Evolutionary conservation across 192 early-diverging fungal genomes (phyloP).

Genomic region (Rhizophagus clarus): DNA sequence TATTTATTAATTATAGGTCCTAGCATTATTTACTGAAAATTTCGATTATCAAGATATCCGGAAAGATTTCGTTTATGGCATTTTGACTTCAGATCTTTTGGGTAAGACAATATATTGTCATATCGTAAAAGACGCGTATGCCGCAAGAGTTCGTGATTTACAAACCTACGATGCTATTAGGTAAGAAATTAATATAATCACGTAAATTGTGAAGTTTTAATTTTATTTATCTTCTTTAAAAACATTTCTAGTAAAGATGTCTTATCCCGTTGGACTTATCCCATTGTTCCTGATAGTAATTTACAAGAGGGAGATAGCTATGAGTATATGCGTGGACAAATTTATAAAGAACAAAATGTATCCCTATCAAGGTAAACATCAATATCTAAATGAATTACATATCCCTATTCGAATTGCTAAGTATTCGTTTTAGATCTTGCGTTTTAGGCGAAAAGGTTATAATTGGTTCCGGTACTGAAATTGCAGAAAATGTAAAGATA

Average conservation of each 20-base stretch:
- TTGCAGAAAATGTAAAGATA: conserved; percentile 74
- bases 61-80: conserved; percentile 87
- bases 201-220: background rate
- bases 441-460: conserved; percentile 76
- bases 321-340: conserved; percentile 72
- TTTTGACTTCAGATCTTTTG: conserved; percentile 85
- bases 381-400: background rate
- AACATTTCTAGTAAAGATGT: conserved; percentile 73
- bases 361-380: conserved; percentile 61
- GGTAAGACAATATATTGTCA: conserved; percentile 87
- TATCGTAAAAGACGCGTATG: conserved; percentile 67
- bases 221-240: background rate
- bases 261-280: conserved; percentile 90
- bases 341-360: conserved; percentile 84
- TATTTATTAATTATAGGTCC: conserved; percentile 53
- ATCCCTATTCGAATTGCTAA: background rate
- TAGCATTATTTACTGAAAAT: conserved; percentile 92
- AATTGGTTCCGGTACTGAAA: conserved; percentile 73
- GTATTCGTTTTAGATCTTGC: conserved; percentile 47
- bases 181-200: conserved; percentile 36
- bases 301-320: conserved; percentile 69
- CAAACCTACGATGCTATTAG: conserved; percentile 77
- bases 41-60: conserved; percentile 96
- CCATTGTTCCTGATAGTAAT: conserved; percentile 90
- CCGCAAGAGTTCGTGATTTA: conserved; percentile 65